These are phyloP conservation scores for Leucocoprinus leucothites DNA, from an alignment of 768 basidiomycete species.

Conservation along the genomic window DNA sequence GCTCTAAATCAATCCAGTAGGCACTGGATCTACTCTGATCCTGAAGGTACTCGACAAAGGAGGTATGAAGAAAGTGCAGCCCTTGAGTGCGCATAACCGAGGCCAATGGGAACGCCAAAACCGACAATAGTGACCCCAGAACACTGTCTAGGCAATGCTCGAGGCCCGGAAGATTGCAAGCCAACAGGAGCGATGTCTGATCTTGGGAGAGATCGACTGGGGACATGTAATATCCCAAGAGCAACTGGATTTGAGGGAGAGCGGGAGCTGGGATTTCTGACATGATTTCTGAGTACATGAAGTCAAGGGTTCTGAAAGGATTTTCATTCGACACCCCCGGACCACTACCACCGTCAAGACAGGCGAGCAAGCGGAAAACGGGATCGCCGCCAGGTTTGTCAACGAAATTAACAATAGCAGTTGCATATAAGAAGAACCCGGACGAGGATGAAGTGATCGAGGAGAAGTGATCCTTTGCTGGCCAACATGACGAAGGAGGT, in stretches of 20 bases:
- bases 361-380: neutral
- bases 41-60: neutral
- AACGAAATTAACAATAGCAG: neutral
- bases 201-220: neutral
- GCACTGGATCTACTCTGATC: neutral
- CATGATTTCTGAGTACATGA: neutral
- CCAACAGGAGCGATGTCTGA: neutral
- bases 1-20: neutral
- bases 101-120: neutral
- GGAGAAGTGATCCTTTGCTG: neutral
- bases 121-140: neutral
- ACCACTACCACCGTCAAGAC: neutral
- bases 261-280: neutral
- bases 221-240: neutral
- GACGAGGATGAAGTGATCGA: neutral
- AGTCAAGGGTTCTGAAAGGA: neutral
- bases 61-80: neutral
- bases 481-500: neutral
- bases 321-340: neutral
- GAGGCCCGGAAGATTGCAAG: neutral
- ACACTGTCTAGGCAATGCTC: neutral
- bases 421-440: conserved; percentile 1
- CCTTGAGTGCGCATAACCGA: neutral
- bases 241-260: neutral
- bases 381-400: neutral